Evolutionary conservation across 345 rosid species (phyloP), one percentile per base, ranked within the genome.

Genomic region (Anastatica hierochuntica): DNA sequence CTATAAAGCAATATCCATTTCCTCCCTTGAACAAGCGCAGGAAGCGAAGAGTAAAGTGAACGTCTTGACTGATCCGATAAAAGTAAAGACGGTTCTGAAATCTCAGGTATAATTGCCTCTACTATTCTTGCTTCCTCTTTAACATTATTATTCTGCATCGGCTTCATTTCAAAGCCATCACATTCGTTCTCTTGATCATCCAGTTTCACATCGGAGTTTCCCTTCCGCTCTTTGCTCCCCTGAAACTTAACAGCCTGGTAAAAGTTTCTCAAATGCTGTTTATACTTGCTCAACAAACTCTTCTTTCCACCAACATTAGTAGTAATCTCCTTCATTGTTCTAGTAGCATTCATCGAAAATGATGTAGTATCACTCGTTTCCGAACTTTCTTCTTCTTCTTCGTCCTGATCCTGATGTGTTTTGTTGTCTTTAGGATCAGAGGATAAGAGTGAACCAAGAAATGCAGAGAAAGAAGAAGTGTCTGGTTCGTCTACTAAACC

Each of bases 1-100:
- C 96, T 84, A 76, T 87, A 92, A 49, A 92, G 86, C 76, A 92
- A 55, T 51, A 92, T 44, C 98, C 98, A 92, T 69, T 78, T 88
- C 74, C 95, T 83, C 48, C 95, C 98, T 47, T 81, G 95, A 51
- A 88, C 79, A 61, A 92, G 75, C 2, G 88, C 83, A 35, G 96
- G 98, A 64, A 92, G 94, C 10, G 90, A 79, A 48, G 76, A 68
- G 76, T 81, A 81, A 39, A 92, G 80, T 4, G 56, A 45, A 20
- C 62, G 62, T 64, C 88, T 81, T 29, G 80, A 38, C 69, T 77
- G 83, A 43, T 79, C 90, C 0, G 83, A 74, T 36, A 92, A 85
- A 60, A 92, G 94, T 52, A 82, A 53, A 8, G 98, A 84, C 24
- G 94, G 96, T 58, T 92, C 96, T 65, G 98, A 92, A 20, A 43